These are phyloP conservation scores for Neurospora pannonica DNA, from an alignment of 495 filamentous ascomycete genomes.

Conservation along the genomic window DNA sequence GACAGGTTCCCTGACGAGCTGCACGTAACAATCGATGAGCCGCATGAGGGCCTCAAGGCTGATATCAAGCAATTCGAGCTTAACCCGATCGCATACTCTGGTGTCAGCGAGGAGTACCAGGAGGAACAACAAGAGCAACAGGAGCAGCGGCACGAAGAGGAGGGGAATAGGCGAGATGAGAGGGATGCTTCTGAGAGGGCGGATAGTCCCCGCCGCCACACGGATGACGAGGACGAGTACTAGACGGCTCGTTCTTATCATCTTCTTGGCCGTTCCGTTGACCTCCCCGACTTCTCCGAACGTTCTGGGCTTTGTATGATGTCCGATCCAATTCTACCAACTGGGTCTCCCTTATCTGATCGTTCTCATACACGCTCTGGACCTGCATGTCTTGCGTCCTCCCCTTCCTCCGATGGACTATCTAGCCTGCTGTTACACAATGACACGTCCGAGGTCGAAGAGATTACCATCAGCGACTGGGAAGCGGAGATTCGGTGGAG, in stretches of 20 bases:
- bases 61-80: slow-evolving; percentile 31
- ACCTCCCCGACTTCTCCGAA: not conserved
- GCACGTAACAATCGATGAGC: slow-evolving; percentile 34
- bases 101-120: slow-evolving; percentile 16
- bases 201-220: not conserved
- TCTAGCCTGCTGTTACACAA: not conserved
- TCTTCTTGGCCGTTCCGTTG: not conserved
- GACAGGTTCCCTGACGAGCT: slow-evolving; percentile 34
- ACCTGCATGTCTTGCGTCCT: not conserved
- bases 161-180: not conserved
- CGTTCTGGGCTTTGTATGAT: not conserved
- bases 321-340: not conserved
- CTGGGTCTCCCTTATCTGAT: not conserved
- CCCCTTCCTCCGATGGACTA: not conserved
- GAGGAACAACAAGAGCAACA: slow-evolving; percentile 4
- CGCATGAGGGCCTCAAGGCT: slow-evolving; percentile 26
- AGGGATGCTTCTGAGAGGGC: not conserved
- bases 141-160: not conserved
- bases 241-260: not conserved
- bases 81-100: slow-evolving; percentile 30
- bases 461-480: not conserved
- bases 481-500: not conserved
- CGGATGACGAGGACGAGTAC: slow-evolving; percentile 20
- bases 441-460: not conserved
- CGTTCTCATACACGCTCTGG: not conserved